phyloP scores from a whole-genome alignment of 2,329 filamentous ascomycete species.

The Periconia sp. region DNA sequence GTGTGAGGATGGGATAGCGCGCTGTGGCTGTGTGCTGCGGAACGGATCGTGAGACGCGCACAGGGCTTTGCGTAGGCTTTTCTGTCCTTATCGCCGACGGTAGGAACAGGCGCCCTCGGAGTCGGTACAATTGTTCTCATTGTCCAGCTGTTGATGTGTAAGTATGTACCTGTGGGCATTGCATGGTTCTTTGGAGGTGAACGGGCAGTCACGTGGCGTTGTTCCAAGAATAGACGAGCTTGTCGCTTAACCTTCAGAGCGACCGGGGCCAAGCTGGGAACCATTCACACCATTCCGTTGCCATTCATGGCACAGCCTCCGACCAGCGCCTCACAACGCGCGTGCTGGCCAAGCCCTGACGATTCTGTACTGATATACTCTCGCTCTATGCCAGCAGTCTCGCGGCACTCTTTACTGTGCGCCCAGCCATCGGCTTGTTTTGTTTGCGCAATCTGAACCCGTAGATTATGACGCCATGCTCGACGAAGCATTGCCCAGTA shows the following conservation, averaged over 20 bases:
- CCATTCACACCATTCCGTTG: no score
- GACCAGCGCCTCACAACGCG: conserved; percentile 10
- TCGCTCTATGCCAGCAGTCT: neutral
- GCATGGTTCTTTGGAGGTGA: no score
- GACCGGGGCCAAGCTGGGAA: conserved; percentile 5
- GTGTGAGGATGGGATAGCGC: neutral
- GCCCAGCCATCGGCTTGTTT: neutral
- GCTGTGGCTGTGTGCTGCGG: conserved; percentile 2
- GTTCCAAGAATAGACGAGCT: conserved; percentile 12
- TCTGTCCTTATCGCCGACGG: no score
- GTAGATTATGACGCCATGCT: conserved; percentile 64
- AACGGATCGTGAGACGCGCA: conserved; percentile 9
- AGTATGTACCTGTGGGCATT: no score
- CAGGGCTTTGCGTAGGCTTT: conserved; percentile 4
- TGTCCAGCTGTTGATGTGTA: no score
- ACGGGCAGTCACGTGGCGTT: neutral
- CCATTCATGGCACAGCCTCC: conserved; percentile 6
- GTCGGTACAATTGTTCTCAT: no score
- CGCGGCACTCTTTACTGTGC: neutral
- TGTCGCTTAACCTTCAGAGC: no score
- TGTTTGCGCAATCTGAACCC: no score
- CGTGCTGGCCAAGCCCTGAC: no score
- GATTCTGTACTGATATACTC: neutral
- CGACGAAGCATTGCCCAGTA: conserved; percentile 84
- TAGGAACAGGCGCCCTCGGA: no score